Percentiles rank a stretch among this genome's conserved stretches.
Conservation (phyloP, 1,284 basidiomycete species). For the Trichosporon ovoides region DNA sequence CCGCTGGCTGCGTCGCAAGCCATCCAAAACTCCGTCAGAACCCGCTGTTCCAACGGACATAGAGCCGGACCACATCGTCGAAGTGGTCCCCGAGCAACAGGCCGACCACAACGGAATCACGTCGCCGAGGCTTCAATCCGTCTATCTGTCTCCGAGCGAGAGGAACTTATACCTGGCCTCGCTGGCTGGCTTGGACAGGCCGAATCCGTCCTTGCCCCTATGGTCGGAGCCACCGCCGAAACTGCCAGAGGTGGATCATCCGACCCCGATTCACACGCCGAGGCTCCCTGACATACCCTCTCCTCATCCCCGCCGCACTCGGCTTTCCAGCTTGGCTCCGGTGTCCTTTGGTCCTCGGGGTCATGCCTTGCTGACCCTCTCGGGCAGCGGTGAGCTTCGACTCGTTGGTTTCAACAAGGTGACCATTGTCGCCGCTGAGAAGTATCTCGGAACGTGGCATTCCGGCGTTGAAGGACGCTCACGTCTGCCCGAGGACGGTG, state of each 20-base stretch:
- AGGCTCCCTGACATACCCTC: not conserved
- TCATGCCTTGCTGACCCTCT: slow-evolving; percentile 35
- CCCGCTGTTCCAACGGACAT: slow-evolving; percentile 3
- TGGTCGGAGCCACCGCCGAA: slow-evolving; percentile 37
- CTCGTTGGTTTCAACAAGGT: slow-evolving; percentile 31
- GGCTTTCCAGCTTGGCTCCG: not conserved
- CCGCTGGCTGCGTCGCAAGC: slow-evolving; percentile 5
- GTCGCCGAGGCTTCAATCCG: not conserved
- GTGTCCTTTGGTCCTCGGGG: slow-evolving; percentile 6
- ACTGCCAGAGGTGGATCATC: slow-evolving; percentile 20
- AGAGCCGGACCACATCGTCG: not conserved
- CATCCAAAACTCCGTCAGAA: slow-evolving; percentile 4
- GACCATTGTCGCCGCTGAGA: slow-evolving; percentile 26
- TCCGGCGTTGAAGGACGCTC: slow-evolving; percentile 24
- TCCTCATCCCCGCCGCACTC: not conserved
- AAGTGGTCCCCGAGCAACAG: slow-evolving; percentile 7
- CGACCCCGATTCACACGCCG: slow-evolving; percentile 9
- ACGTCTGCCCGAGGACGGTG: slow-evolving; percentile 15
- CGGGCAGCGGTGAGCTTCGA: slow-evolving; percentile 21
- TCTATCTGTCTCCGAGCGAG: slow-evolving; percentile 28
- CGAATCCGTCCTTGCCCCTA: slow-evolving; percentile 26
- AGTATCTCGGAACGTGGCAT: slow-evolving; percentile 26
- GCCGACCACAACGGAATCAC: not conserved
- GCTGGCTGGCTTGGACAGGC: slow-evolving; percentile 32
- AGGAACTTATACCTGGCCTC: slow-evolving; percentile 41